Evolutionary conservation across 495 filamentous ascomycete species (phyloP).

Genomic region (Talaromyces proteolyticus): DNA sequence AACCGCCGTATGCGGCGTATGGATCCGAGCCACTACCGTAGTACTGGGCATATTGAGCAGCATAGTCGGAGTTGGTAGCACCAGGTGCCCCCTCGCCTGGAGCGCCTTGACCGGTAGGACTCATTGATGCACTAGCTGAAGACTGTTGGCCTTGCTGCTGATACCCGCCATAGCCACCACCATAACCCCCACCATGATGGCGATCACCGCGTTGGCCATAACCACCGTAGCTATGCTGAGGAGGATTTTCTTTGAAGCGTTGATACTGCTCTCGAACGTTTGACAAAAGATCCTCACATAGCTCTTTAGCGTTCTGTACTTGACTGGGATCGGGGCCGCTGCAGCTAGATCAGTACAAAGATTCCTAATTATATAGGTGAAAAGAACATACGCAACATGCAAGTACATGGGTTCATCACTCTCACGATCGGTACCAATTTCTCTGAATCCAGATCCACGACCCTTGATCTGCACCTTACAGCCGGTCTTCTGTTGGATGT

Average conservation of each 20-base stretch:
- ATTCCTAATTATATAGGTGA: background rate
- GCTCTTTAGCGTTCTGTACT: constrained; percentile 79
- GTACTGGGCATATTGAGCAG: constrained; percentile 81
- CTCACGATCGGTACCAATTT: constrained; percentile 73
- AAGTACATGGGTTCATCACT: constrained; percentile 95
- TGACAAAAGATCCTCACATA: constrained; percentile 77
- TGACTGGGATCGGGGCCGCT: constrained; percentile 83
- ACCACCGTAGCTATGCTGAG: constrained; percentile 56
- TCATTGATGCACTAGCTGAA: constrained; percentile 32
- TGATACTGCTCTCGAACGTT: constrained; percentile 86
- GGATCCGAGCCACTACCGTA: constrained; percentile 67
- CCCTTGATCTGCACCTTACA: constrained; percentile 98
- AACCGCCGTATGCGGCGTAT: constrained; percentile 89
- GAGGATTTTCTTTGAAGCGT: constrained; percentile 78
- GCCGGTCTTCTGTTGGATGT: constrained; percentile 89
- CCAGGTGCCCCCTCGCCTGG: constrained; percentile 33
- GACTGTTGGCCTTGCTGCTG: constrained; percentile 24
- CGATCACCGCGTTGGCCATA: constrained; percentile 41
- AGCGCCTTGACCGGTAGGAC: constrained; percentile 23
- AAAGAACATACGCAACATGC: constrained; percentile 72
- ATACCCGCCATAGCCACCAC: constrained; percentile 23
- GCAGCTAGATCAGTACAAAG: constrained; percentile 22
- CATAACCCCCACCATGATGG: constrained; percentile 24
- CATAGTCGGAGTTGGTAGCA: constrained; percentile 51
- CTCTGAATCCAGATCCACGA: constrained; percentile 90